These are phyloP conservation scores for Paraurostyla sp. DNA, from an alignment of 73 alveolate genomes.

Conservation along the genomic window DNA sequence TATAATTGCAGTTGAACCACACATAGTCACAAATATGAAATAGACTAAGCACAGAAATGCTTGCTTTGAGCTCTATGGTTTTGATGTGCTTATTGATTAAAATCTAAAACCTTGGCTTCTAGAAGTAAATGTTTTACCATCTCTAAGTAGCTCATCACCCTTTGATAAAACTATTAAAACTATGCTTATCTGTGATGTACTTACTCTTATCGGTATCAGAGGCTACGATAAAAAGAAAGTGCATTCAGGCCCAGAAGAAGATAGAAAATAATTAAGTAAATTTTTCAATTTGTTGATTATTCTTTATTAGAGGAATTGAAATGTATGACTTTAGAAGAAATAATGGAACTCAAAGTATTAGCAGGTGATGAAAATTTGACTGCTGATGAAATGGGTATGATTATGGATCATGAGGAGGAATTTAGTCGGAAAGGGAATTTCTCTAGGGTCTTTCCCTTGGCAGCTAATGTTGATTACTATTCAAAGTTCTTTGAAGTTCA, in stretches of 20 bases:
- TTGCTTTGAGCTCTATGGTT: conserved; percentile 98
- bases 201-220: conserved; percentile 64
- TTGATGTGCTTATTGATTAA: conserved; percentile 94
- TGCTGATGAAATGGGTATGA: conserved; percentile 37
- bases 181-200: conserved; percentile 87
- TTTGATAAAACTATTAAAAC: conserved; percentile 90
- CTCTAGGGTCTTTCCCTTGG: conserved; percentile 73
- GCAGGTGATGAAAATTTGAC: not conserved
- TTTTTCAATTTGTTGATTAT: conserved; percentile 34
- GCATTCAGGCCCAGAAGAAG: conserved; percentile 58
- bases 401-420: conserved; percentile 67
- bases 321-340: too few relatives aligned
- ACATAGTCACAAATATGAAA: conserved; percentile 69
- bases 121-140: conserved; percentile 97
- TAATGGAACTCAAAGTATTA: not conserved
- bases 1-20: conserved; percentile 85
- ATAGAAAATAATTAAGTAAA: conserved; percentile 24
- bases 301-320: too few relatives aligned
- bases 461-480: conserved; percentile 66
- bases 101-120: conserved; percentile 96
- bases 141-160: conserved; percentile 90
- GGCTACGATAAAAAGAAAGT: conserved; percentile 41
- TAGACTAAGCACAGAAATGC: conserved; percentile 74
- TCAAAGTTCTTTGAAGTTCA: conserved; percentile 74
- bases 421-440: conserved; percentile 64